A percentile compares a stretch with the other conserved stretches of the same genome.
Conservation (phyloP, 306 rosid species). For the Prunus davidiana region DNA sequence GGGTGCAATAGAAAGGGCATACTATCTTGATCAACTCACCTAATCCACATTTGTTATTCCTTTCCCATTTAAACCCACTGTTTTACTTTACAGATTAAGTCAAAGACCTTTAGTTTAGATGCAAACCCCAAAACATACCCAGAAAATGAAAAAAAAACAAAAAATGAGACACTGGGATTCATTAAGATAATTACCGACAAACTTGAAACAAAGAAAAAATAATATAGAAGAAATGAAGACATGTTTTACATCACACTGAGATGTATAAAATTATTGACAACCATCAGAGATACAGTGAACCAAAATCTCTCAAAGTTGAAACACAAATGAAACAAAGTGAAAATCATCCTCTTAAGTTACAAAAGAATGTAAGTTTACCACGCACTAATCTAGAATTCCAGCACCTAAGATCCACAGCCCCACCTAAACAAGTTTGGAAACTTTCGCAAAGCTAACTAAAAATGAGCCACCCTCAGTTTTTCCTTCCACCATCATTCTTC, state of each 20-base stretch:
- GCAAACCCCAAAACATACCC: too few species aligned
- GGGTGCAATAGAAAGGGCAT: too few species aligned
- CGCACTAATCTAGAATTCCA: constrained; percentile 31
- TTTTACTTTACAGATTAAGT: too few species aligned
- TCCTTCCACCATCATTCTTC: constrained; percentile 45
- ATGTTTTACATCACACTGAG: constrained; percentile 8
- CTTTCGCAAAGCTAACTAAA: constrained; percentile 47
- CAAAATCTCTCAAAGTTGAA: constrained; percentile 40
- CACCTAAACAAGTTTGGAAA: constrained; percentile 44
- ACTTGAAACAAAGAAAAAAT: neutral
- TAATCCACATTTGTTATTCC: too few species aligned
- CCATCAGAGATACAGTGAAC: constrained; percentile 19
- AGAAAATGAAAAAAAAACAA: too few species aligned
- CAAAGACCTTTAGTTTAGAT: too few species aligned
- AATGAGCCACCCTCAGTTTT: constrained; percentile 31
- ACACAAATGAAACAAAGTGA: constrained; percentile 28
- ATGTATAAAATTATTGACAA: constrained; percentile 34
- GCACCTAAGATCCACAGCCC: constrained; percentile 40
- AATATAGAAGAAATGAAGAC: constrained; percentile 7
- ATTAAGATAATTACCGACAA: neutral
- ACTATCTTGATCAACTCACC: too few species aligned
- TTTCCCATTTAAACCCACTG: too few species aligned
- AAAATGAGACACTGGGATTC: too few species aligned
- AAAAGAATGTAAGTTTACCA: constrained; percentile 58
- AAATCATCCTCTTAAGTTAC: constrained; percentile 44